A percentile compares a stretch with the other conserved stretches of the same genome.
Conservation (phyloP, 768 basidiomycete genomes). For the Pleurotus pulmonarius region DNA sequence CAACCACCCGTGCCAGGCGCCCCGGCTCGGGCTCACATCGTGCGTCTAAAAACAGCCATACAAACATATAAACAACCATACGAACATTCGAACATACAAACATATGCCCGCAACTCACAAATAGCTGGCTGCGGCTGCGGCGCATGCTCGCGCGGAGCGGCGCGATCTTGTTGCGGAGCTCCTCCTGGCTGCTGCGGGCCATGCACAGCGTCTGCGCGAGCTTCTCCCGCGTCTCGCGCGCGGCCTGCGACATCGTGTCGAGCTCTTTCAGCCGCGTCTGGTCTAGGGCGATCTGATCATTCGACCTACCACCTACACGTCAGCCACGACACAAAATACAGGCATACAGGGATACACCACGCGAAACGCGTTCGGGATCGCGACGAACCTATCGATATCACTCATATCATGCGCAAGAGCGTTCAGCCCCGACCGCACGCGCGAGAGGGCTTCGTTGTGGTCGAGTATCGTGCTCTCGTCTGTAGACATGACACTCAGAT, state of each 20-base stretch:
- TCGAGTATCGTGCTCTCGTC: constrained; percentile 23
- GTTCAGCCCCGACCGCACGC: constrained; percentile 54
- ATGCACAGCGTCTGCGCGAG: constrained; percentile 39
- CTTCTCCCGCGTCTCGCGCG: constrained; percentile 46
- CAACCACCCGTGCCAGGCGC: constrained; percentile 23
- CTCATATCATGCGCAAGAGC: constrained; percentile 53
- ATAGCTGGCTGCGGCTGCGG: constrained; percentile 20
- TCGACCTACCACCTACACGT: constrained; percentile 25
- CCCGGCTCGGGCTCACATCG: neutral
- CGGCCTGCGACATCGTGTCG: constrained; percentile 46
- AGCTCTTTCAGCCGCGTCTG: constrained; percentile 47
- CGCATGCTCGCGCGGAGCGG: constrained; percentile 32
- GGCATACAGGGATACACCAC: no score
- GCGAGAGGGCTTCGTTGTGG: constrained; percentile 50
- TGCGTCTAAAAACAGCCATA: constrained; percentile 10
- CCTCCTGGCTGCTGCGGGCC: constrained; percentile 28
- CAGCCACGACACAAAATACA: no score
- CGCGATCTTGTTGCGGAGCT: constrained; percentile 28
- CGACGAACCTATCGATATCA: constrained; percentile 51
- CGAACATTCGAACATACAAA: no score
- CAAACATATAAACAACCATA: neutral
- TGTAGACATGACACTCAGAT: constrained; percentile 10
- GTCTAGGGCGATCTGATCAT: constrained; percentile 32
- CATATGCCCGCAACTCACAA: constrained; percentile 28
- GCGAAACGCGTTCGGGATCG: no score